Conservation (phyloP, 2,329 filamentous ascomycete genomes). For the Fusarium citri region DNA sequence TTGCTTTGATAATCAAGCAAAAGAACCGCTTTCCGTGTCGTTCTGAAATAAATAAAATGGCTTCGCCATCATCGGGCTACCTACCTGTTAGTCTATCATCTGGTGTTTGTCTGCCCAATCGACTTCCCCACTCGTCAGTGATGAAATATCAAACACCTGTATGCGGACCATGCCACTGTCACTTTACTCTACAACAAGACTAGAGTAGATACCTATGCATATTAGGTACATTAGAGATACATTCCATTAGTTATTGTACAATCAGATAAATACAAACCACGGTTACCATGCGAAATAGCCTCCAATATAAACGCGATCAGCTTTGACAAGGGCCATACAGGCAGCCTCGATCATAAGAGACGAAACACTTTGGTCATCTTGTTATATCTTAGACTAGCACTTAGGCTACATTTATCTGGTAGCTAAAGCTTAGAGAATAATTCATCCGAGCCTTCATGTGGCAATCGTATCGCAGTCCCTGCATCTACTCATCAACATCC, state of each 20-base stretch:
- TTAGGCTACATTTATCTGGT: not conserved
- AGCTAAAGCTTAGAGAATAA: not conserved
- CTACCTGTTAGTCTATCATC: not conserved
- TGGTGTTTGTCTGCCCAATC: not conserved
- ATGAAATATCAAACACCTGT: not conserved
- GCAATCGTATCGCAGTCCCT: too few relatives aligned
- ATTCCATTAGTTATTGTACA: not conserved
- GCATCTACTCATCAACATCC: not conserved
- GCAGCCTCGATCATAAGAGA: not conserved
- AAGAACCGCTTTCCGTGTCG: not conserved
- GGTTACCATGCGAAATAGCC: not conserved
- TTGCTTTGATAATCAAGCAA: not conserved
- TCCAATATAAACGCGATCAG: not conserved
- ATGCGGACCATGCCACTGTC: conserved; percentile 2
- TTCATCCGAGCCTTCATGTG: too few relatives aligned
- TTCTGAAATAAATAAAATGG: not conserved
- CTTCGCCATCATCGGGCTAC: not conserved
- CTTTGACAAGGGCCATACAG: not conserved
- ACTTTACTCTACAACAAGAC: not conserved
- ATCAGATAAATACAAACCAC: accelerated
- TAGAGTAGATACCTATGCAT: not conserved
- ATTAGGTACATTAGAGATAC: not conserved
- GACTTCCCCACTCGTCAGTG: conserved; percentile 14
- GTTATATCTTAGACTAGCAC: not conserved
- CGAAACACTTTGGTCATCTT: not conserved